Conservation (phyloP, 2,329 filamentous ascomycete species). For the Aquanectria penicillioides region DNA sequence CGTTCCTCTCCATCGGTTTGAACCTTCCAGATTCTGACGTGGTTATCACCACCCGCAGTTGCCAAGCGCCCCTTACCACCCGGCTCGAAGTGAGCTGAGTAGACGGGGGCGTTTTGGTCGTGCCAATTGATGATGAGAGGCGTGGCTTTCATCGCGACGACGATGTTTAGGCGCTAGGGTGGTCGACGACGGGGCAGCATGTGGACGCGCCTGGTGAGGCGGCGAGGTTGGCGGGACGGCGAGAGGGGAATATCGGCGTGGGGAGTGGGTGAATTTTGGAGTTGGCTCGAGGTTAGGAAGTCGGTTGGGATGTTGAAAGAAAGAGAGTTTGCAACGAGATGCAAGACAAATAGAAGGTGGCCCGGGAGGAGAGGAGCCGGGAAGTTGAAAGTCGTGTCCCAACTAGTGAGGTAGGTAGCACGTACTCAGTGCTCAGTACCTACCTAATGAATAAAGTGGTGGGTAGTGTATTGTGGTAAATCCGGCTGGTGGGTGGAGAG, state of each 20-base stretch:
- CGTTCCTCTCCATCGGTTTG: constrained; percentile 86
- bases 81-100: constrained; percentile 96
- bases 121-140: constrained; percentile 99
- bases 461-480: constrained; percentile 33
- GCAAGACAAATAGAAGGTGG: neutral
- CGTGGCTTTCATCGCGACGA: constrained; percentile 86
- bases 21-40: constrained; percentile 94
- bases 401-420: constrained; percentile 26
- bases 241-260: constrained; percentile 1
- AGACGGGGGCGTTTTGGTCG: constrained; percentile 95
- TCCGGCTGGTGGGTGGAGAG: constrained; percentile 41
- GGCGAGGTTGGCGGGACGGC: constrained; percentile 13
- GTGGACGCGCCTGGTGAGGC: constrained; percentile 35
- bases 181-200: constrained; percentile 45
- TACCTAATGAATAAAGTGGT: constrained; percentile 31
- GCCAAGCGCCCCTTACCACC: constrained; percentile 90
- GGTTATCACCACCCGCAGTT: constrained; percentile 95
- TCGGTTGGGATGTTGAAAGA: neutral
- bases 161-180: constrained; percentile 34
- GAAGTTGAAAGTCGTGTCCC: constrained; percentile 28
- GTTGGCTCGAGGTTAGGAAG: neutral
- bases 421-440: too few species aligned
- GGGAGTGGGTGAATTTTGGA: neutral
- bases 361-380: constrained; percentile 20
- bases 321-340: constrained; percentile 18